Percentiles rank a stretch among this genome's conserved stretches.
These are phyloP conservation scores for Emmonsiellopsis sp. DNA, from an alignment of 2,329 filamentous ascomycete species.

Conservation along the genomic window DNA sequence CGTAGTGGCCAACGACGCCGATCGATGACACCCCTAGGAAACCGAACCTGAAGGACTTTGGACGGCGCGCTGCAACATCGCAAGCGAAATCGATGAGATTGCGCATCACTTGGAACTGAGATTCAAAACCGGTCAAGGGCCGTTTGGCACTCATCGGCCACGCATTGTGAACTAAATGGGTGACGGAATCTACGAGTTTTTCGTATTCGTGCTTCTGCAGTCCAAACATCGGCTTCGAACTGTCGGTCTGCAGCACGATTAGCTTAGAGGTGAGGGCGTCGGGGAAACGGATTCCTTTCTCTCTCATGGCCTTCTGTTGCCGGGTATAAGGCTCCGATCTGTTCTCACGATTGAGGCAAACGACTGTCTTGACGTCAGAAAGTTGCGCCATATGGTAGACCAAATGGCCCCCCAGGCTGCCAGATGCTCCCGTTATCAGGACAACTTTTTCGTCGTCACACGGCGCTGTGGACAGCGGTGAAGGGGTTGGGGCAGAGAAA, in stretches of 20 bases:
- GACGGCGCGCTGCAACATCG: constrained; percentile 19
- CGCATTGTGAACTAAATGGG: constrained; percentile 47
- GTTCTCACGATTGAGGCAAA: constrained; percentile 41
- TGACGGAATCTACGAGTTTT: constrained; percentile 30
- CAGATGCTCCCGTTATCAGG: constrained; percentile 34
- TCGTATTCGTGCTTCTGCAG: constrained; percentile 33
- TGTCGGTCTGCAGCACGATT: constrained; percentile 41
- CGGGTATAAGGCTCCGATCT: constrained; percentile 19
- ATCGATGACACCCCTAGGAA: constrained; percentile 39
- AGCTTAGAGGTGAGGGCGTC: constrained; percentile 27
- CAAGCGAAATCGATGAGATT: constrained; percentile 41
- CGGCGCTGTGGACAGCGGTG: neutral
- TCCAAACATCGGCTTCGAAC: constrained; percentile 41
- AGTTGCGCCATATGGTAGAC: constrained; percentile 28
- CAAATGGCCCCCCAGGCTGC: constrained; percentile 33
- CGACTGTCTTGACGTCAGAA: constrained; percentile 21
- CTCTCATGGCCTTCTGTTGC: constrained; percentile 26
- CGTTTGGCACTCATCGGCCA: constrained; percentile 50
- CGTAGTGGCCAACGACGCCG: constrained; percentile 28
- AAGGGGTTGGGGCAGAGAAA: constrained; percentile 10
- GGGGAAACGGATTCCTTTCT: constrained; percentile 18
- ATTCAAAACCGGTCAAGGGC: constrained; percentile 40
- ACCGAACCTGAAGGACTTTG: constrained; percentile 14
- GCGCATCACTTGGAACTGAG: constrained; percentile 43
- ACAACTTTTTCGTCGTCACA: constrained; percentile 19